These are phyloP conservation scores for Nepenthes gracilis DNA, from an alignment of 148 eudicot species.

Conservation along the genomic window DNA sequence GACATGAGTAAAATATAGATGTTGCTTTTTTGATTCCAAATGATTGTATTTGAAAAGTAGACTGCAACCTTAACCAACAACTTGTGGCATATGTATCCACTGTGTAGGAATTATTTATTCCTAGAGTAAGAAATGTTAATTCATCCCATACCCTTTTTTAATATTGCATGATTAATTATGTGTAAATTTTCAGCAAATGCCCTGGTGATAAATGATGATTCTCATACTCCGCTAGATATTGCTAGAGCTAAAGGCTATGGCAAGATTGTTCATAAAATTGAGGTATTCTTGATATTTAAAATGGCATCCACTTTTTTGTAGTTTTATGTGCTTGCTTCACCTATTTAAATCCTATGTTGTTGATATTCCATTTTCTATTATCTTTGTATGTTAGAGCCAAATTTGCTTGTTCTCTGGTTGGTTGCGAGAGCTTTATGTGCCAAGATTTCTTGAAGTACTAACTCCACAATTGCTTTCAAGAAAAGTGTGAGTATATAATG, in stretches of 20 bases:
- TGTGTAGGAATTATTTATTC: neutral
- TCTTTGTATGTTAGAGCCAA: conserved; percentile 40
- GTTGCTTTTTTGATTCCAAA: too few relatives aligned
- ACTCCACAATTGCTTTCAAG: too few relatives aligned
- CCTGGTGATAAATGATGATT: conserved; percentile 77
- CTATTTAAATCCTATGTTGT: neutral
- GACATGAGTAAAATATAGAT: too few relatives aligned
- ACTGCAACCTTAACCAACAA: too few relatives aligned
- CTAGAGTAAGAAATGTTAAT: too few relatives aligned
- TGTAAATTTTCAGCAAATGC: conserved; percentile 63
- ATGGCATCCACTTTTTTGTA: neutral
- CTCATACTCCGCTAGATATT: conserved; percentile 83
- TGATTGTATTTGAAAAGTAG: too few relatives aligned
- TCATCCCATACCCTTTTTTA: too few relatives aligned
- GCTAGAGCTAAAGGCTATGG: conserved; percentile 69
- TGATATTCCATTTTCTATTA: conserved; percentile 5
- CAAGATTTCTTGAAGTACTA: too few relatives aligned
- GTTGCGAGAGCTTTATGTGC: too few relatives aligned
- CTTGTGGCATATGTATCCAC: too few relatives aligned
- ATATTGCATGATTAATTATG: neutral
- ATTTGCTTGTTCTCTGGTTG: conserved; percentile 63
- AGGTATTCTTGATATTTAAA: conserved; percentile 35
- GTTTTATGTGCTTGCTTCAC: neutral
- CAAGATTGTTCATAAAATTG: conserved; percentile 75
- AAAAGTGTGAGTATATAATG: conserved; percentile 61